Conservation (phyloP, 805 yeast genomes). For the Vanderwaltozyma verrucispora region DNA sequence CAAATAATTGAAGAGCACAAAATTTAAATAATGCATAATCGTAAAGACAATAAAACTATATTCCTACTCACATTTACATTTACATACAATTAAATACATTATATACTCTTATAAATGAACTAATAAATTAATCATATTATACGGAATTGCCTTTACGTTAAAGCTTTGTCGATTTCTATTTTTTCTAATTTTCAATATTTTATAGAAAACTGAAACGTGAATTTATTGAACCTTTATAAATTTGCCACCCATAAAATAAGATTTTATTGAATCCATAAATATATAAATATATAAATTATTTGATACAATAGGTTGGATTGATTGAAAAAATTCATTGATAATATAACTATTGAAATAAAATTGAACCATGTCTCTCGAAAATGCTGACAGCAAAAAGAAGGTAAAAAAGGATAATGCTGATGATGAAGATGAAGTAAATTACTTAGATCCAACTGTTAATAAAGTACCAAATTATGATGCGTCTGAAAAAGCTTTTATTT, state of each 20-base stretch:
- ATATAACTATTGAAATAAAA: neutral
- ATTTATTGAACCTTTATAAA: too few relatives aligned
- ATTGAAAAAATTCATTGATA: too few relatives aligned
- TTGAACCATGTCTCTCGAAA: neutral
- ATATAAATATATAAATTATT: too few relatives aligned
- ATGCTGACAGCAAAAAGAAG: conserved; percentile 1
- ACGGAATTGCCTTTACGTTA: too few relatives aligned
- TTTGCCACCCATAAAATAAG: too few relatives aligned
- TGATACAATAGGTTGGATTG: too few relatives aligned
- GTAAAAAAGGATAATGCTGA: conserved; percentile 9
- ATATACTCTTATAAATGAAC: neutral
- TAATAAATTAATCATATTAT: too few relatives aligned
- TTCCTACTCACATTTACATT: conserved; percentile 1
- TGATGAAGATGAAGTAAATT: conserved; percentile 12
- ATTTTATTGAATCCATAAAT: too few relatives aligned
- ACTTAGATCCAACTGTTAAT: conserved; percentile 21
- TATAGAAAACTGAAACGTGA: too few relatives aligned
- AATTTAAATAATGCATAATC: neutral
- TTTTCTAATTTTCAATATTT: too few relatives aligned
- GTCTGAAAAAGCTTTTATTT: conserved; percentile 68
- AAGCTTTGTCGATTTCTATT: too few relatives aligned
- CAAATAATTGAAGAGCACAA: neutral
- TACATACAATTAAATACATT: neutral
- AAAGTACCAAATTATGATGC: conserved; percentile 73
- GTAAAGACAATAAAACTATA: too few relatives aligned